A percentile compares a stretch with the other conserved stretches of the same genome.
Conservation (phyloP, 768 basidiomycete species). For the Xanthoconium purpureum region DNA sequence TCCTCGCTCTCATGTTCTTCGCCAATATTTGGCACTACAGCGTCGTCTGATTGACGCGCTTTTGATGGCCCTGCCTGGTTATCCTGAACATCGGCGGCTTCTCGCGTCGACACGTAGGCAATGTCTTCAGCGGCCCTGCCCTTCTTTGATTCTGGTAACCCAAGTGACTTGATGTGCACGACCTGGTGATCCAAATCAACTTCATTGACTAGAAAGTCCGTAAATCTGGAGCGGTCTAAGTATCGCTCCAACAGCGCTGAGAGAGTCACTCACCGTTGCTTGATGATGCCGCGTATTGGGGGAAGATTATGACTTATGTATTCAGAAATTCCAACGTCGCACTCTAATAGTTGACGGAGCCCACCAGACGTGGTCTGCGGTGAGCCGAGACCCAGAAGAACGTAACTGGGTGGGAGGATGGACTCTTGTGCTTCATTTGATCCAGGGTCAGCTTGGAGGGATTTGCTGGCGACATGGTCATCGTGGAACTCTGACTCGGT, state of each 20-base stretch:
- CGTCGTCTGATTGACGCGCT: not conserved
- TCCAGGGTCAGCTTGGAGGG: not conserved
- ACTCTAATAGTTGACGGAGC: conserved; percentile 62
- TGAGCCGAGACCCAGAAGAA: conserved; percentile 56
- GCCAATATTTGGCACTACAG: not conserved
- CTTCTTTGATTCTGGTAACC: conserved; percentile 60
- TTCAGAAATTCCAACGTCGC: conserved; percentile 87
- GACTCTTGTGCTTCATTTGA: conserved; percentile 11
- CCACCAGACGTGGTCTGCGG: conserved; percentile 49
- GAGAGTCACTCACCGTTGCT: conserved; percentile 70
- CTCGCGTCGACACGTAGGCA: conserved; percentile 9
- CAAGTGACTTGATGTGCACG: conserved; percentile 76
- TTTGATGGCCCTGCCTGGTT: conserved; percentile 3
- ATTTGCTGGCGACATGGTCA: conserved; percentile 4
- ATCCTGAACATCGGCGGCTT: conserved; percentile 13
- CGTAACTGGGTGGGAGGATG: conserved; percentile 72
- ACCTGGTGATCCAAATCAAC: conserved; percentile 79
- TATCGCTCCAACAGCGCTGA: not conserved
- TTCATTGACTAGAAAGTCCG: conserved; percentile 95
- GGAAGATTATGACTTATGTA: conserved; percentile 71
- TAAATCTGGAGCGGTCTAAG: conserved; percentile 61
- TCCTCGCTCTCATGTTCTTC: not conserved
- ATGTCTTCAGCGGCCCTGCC: conserved; percentile 21
- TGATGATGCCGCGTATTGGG: conserved; percentile 88
- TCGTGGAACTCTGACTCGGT: conserved; percentile 16